These are phyloP conservation scores for Parietaria judaica DNA, from an alignment of 306 rosid genomes.

Conservation along the genomic window DNA sequence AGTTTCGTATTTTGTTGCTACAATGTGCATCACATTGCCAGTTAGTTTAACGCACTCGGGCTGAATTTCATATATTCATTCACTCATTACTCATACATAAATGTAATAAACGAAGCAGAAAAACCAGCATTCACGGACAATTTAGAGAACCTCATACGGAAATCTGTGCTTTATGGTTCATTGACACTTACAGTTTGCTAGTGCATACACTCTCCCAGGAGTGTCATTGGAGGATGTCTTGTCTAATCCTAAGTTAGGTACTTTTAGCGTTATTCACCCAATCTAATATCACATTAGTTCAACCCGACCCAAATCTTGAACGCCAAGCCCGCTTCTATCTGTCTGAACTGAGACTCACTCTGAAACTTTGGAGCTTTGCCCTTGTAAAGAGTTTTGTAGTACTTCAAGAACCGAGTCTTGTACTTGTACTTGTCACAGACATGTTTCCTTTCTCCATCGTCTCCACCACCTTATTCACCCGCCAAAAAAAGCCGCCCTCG, in stretches of 20 bases:
- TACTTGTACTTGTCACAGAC: constrained; percentile 80
- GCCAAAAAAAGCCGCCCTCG: constrained; percentile 72
- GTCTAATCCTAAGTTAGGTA: too few relatives aligned
- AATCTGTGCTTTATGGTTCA: too few relatives aligned
- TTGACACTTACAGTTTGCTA: too few relatives aligned
- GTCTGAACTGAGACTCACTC: constrained; percentile 63
- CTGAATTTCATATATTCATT: too few relatives aligned
- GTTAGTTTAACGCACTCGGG: too few relatives aligned
- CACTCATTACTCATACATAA: too few relatives aligned
- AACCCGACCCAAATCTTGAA: constrained; percentile 84
- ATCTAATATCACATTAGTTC: constrained; percentile 25
- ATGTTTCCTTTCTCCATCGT: constrained; percentile 76
- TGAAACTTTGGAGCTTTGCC: constrained; percentile 81
- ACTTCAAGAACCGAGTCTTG: constrained; percentile 72
- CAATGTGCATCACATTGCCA: constrained; percentile 4
- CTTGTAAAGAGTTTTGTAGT: constrained; percentile 74
- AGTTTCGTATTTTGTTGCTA: constrained; percentile 77
- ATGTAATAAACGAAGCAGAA: too few relatives aligned
- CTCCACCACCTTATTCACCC: constrained; percentile 76
- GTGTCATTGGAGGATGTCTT: too few relatives aligned
- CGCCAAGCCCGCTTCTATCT: constrained; percentile 60
- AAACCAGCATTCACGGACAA: too few relatives aligned
- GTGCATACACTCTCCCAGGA: too few relatives aligned
- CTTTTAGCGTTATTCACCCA: too few relatives aligned
- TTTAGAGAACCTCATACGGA: too few relatives aligned